Conservation (phyloP, 2,329 filamentous ascomycete species). For the Cladophialophora carrionii region DNA sequence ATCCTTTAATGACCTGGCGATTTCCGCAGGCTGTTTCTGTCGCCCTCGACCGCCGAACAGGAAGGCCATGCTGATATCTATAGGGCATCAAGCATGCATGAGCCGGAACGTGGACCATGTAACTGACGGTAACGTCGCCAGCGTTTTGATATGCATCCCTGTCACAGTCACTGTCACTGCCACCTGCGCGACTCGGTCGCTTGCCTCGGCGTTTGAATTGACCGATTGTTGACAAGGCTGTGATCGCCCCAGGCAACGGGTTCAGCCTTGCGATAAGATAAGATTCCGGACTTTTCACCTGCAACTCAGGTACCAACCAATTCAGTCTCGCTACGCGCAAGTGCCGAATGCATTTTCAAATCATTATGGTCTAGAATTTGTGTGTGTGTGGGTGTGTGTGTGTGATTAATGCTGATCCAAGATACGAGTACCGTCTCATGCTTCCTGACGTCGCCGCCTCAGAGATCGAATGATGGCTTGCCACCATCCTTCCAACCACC, state of each 20-base stretch:
- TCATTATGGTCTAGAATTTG: not conserved
- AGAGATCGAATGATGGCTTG: not conserved
- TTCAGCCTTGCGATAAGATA: not conserved
- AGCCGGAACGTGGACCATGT: not conserved
- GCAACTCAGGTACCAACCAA: not conserved
- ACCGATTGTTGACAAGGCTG: not conserved
- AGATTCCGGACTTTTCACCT: not conserved
- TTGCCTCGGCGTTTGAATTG: not conserved
- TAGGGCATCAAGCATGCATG: conserved; percentile 8
- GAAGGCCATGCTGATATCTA: conserved; percentile 64
- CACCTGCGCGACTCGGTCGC: not conserved
- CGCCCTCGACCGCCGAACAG: conserved; percentile 64
- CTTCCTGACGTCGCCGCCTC: not conserved
- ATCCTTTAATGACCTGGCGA: conserved; percentile 66
- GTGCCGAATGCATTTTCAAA: not conserved
- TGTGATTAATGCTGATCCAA: not conserved
- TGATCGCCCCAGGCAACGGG: not conserved
- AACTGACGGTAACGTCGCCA: not conserved
- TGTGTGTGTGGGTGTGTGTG: not conserved
- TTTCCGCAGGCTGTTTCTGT: conserved; percentile 64
- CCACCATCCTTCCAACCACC: conserved; percentile 2
- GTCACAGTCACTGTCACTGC: not conserved
- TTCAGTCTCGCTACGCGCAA: not conserved
- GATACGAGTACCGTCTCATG: not conserved
- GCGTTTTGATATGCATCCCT: not conserved